Evolutionary conservation across 2,329 filamentous ascomycete species (phyloP).

Genomic region (Penicillium frequentans): DNA sequence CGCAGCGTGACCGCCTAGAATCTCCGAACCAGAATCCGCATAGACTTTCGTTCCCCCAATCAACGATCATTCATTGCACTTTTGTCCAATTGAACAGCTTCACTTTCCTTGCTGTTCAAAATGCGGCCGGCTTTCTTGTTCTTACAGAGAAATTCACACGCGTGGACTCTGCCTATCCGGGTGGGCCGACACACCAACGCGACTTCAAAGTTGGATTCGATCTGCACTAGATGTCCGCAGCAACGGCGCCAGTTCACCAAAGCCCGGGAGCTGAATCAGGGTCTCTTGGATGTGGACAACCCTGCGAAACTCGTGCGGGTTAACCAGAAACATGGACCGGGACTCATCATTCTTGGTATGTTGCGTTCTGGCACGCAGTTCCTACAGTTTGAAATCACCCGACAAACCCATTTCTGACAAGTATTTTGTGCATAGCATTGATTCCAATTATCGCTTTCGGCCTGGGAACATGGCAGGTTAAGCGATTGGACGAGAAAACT

Average conservation of each 20-base stretch:
- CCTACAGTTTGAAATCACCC: not conserved
- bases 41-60: not conserved
- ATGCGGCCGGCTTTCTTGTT: constrained; percentile 33
- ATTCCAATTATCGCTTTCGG: constrained; percentile 90
- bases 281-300: constrained; percentile 83
- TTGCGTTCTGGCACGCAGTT: not conserved
- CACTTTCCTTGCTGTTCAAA: not conserved
- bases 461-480: constrained; percentile 93
- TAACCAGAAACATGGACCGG: constrained; percentile 73
- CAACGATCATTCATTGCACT: not conserved
- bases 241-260: constrained; percentile 41
- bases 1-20: constrained; percentile 26
- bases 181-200: constrained; percentile 18
- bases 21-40: constrained; percentile 10
- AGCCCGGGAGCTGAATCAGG: constrained; percentile 61
- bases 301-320: constrained; percentile 77
- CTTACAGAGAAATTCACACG: constrained; percentile 24
- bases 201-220: constrained; percentile 28
- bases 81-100: not conserved
- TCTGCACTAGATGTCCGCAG: constrained; percentile 37
- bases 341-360: constrained; percentile 73
- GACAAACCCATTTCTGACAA: not conserved
- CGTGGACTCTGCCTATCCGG: constrained; percentile 24
- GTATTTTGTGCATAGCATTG: constrained; percentile 54
- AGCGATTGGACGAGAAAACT: constrained; percentile 90